phyloP scores from a whole-genome alignment of 441 rosid genomes.

The Populus hybrid region DNA sequence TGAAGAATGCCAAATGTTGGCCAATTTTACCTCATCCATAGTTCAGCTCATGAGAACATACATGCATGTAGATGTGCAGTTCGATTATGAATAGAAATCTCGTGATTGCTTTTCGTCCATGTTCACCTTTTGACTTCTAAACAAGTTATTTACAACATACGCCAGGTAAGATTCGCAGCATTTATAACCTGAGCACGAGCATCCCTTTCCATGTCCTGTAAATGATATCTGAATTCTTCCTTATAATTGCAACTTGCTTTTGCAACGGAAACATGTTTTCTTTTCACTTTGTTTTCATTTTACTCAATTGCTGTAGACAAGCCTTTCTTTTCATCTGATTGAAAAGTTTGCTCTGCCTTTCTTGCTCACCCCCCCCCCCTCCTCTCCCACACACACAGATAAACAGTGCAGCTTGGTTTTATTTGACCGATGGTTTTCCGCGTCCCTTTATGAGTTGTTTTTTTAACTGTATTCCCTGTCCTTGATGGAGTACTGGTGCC shows the following conservation, averaged over 20 bases:
- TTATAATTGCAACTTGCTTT: conserved; percentile 10
- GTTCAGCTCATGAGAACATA: conserved; percentile 74
- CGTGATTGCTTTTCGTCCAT: conserved; percentile 3
- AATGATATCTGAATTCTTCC: conserved; percentile 17
- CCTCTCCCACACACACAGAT: neutral
- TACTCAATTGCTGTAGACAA: neutral
- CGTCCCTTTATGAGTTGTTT: neutral
- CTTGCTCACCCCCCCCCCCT: no score
- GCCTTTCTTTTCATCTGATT: neutral
- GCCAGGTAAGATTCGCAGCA: conserved; percentile 18
- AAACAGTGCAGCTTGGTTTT: neutral
- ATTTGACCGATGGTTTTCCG: neutral
- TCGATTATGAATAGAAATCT: conserved; percentile 50
- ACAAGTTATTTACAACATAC: conserved; percentile 15
- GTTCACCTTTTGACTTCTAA: conserved; percentile 20
- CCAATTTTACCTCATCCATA: conserved; percentile 60
- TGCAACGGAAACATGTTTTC: conserved; percentile 8
- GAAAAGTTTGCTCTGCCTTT: neutral
- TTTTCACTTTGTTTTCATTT: neutral
- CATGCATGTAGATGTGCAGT: conserved; percentile 63
- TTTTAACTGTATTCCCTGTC: neutral
- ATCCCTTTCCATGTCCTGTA: neutral
- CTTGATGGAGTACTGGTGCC: neutral
- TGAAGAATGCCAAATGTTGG: conserved; percentile 61
- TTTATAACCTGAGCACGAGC: conserved; percentile 1